Evolutionary conservation across 371 early-diverging fungal species (phyloP).

Genomic region (Umbelopsis sp.): DNA sequence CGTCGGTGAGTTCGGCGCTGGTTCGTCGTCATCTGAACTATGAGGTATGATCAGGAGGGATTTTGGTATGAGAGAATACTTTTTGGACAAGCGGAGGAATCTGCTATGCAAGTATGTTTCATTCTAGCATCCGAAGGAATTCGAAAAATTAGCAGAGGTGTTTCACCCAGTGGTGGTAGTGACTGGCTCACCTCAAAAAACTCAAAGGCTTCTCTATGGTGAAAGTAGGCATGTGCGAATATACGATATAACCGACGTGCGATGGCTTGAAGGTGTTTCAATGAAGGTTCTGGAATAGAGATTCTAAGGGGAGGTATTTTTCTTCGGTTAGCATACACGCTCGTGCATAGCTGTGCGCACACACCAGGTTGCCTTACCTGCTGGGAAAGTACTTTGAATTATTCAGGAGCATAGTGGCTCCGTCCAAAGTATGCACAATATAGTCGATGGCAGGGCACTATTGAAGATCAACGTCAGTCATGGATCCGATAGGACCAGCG

Average conservation of each 20-base stretch:
- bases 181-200: constrained; percentile 70
- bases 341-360: too few species aligned
- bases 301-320: constrained; percentile 44
- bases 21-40: neutral
- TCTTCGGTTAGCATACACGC: too few species aligned
- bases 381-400: constrained; percentile 79
- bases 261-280: constrained; percentile 86
- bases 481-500: neutral
- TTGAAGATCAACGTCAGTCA: neutral
- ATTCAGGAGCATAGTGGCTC: constrained; percentile 81
- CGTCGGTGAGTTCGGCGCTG: neutral
- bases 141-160: neutral
- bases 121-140: neutral
- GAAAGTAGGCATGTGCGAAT: constrained; percentile 93
- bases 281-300: constrained; percentile 70
- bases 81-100: constrained; percentile 4
- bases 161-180: too few species aligned
- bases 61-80: neutral
- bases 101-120: constrained; percentile 5
- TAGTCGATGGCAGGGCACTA: constrained; percentile 95
- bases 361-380: constrained; percentile 41
- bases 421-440: constrained; percentile 90
- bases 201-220: constrained; percentile 88
- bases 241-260: constrained; percentile 92
- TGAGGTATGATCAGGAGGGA: constrained; percentile 11